Percentiles rank a stretch among this genome's conserved stretches.
Conservation (phyloP, 768 basidiomycete genomes). For the Basidioascus undulatus region DNA sequence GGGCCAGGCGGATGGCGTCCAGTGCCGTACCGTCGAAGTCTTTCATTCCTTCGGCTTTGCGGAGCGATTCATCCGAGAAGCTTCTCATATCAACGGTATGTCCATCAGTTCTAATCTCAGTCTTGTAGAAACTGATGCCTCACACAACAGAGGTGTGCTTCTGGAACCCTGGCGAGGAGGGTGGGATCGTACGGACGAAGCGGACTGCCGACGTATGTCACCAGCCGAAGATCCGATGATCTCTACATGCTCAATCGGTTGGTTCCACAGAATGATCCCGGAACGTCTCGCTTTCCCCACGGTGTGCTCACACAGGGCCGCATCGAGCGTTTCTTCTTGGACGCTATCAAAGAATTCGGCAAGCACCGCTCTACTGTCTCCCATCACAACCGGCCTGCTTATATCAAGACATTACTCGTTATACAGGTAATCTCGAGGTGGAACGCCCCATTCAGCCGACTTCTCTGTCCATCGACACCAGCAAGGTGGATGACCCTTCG, state of each 20-base stretch:
- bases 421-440: conserved; percentile 4
- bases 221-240: not conserved
- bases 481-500: not conserved
- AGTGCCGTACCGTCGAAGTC: conserved; percentile 8
- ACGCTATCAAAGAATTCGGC: conserved; percentile 6
- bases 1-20: conserved; percentile 3
- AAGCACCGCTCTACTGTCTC: too few relatives aligned
- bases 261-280: conserved; percentile 1
- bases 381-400: too few relatives aligned
- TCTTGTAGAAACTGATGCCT: too few relatives aligned
- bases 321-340: conserved; percentile 8
- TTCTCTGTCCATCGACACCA: not conserved
- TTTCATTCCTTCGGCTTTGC: conserved; percentile 6
- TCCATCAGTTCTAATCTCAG: not conserved
- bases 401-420: not conserved
- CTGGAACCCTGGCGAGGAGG: conserved; percentile 2
- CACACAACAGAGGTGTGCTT: conserved; percentile 7
- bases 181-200: not conserved
- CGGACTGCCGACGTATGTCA: conserved; percentile 3
- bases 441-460: not conserved
- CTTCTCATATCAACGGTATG: not conserved
- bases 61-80: conserved; percentile 3
- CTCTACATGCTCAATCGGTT: not conserved
- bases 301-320: conserved; percentile 6
- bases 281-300: conserved; percentile 5